Conservation (phyloP, 192 early-diverging fungal species). For the Umbelopsis vinacea region DNA sequence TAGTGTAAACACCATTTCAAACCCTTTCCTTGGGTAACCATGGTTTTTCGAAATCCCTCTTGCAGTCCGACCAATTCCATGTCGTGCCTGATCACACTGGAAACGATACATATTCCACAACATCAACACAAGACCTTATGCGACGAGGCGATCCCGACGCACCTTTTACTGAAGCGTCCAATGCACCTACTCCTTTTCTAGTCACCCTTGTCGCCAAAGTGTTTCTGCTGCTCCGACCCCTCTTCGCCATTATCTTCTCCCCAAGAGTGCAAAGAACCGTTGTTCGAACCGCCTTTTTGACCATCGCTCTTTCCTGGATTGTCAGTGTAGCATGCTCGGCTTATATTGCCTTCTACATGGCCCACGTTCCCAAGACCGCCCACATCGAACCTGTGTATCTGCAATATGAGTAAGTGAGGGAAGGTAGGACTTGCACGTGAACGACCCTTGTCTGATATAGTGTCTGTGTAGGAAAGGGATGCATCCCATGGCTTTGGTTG, state of each 20-base stretch:
- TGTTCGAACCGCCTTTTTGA: conserved; percentile 24
- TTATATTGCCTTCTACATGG: conserved; percentile 39
- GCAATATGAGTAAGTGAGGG: conserved; percentile 26
- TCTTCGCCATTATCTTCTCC: conserved; percentile 30
- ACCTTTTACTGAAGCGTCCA: neutral
- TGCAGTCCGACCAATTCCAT: conserved; percentile 20
- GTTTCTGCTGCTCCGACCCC: conserved; percentile 18
- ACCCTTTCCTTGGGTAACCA: too few species aligned
- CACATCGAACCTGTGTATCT: conserved; percentile 37
- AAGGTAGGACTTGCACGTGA: neutral
- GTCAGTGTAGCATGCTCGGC: conserved; percentile 32
- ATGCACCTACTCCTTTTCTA: conserved; percentile 6
- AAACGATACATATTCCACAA: neutral
- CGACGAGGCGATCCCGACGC: neutral
- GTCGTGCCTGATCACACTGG: conserved; percentile 5
- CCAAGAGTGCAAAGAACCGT: conserved; percentile 33
- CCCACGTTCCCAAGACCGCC: conserved; percentile 33
- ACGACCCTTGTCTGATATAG: neutral
- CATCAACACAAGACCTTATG: conserved; percentile 9
- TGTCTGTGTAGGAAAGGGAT: neutral
- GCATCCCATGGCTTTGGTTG: neutral
- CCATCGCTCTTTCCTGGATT: conserved; percentile 33
- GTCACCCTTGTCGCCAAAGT: neutral
- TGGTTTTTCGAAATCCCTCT: too few species aligned
- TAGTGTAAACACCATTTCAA: too few species aligned